Percentiles rank a stretch among this genome's conserved stretches.
phyloP scores from a whole-genome alignment of 1,139 yeast genomes.

The Meyerozyma sp. region DNA sequence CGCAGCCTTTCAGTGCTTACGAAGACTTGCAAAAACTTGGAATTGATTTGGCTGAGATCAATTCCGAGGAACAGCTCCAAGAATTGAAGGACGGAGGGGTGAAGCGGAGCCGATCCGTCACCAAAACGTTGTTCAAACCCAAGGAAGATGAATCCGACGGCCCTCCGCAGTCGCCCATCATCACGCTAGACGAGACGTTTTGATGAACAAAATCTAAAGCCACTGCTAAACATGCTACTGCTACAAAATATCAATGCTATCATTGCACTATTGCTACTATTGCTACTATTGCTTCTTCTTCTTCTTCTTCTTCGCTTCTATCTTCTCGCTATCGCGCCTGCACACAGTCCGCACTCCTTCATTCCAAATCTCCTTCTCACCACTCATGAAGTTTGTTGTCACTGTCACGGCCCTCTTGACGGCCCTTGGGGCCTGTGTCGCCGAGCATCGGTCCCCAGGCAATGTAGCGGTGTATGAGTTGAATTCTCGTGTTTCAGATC shows the following conservation, averaged over 20 bases:
- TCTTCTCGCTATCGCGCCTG: background rate
- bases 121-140: slow-evolving; percentile 36
- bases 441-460: background rate
- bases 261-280: background rate
- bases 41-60: slow-evolving; percentile 21
- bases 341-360: background rate
- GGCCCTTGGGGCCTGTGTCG: background rate
- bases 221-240: background rate
- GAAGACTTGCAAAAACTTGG: slow-evolving; percentile 27
- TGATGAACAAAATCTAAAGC: background rate
- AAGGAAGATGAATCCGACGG: background rate
- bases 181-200: background rate
- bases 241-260: background rate
- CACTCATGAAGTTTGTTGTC: background rate
- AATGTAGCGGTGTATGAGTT: slow-evolving; percentile 10
- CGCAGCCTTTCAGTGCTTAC: slow-evolving; percentile 25
- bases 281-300: background rate
- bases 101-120: slow-evolving; percentile 21
- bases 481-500: background rate
- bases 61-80: slow-evolving; percentile 18
- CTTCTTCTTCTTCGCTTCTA: too few relatives aligned
- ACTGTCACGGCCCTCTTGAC: background rate
- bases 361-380: background rate
- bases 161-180: background rate
- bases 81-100: slow-evolving; percentile 14